Evolutionary conservation across 257 asterid genomes (phyloP).

Genomic region (Lycium barbarum): DNA sequence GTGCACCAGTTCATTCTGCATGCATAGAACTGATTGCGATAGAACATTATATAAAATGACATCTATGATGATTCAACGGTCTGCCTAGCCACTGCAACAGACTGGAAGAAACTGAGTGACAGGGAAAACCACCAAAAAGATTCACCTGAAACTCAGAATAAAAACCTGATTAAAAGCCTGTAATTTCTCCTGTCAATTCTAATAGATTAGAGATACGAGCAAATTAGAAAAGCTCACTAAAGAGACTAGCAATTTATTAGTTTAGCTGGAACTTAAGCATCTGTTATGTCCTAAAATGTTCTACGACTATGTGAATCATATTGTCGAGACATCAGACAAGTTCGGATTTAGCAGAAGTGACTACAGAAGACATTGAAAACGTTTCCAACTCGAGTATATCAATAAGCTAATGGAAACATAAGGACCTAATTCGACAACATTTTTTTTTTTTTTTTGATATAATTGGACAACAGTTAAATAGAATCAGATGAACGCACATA

Average conservation of each 20-base stretch:
- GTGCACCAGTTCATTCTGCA: background rate
- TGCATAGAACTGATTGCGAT: background rate
- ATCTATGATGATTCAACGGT: background rate
- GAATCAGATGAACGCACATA: background rate
- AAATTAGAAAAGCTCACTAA: background rate
- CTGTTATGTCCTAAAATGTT: background rate
- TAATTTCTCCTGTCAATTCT: background rate
- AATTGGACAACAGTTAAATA: too few relatives aligned
- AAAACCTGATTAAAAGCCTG: background rate
- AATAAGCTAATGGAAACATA: background rate
- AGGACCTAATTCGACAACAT: background rate
- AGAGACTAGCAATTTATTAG: background rate
- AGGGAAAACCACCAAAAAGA: background rate
- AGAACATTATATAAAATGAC: background rate
- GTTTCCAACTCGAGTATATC: background rate
- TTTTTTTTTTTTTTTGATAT: too few relatives aligned
- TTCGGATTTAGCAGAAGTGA: background rate
- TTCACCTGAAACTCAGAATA: slow-evolving; percentile 14
- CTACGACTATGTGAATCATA: background rate
- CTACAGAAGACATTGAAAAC: background rate
- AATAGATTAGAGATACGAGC: background rate
- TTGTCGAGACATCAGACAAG: background rate
- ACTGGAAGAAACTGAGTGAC: background rate
- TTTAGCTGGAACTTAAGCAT: background rate
- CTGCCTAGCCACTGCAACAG: background rate